Evolutionary conservation across 164 flowering plant genomes (phyloP), one percentile per base, ranked within the genome.

Genomic region (Litsea cubeba): DNA sequence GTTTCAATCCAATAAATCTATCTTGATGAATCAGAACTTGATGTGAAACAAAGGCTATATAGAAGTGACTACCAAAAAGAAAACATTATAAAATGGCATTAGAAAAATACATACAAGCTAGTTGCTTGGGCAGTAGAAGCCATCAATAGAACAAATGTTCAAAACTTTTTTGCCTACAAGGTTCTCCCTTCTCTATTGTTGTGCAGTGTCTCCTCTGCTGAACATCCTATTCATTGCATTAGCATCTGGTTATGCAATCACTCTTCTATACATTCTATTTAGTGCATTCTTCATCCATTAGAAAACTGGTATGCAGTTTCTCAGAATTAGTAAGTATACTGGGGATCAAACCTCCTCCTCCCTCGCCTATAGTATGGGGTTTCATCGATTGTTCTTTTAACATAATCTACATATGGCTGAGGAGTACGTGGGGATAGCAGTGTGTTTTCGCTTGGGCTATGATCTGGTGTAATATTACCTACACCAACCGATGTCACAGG

Each of bases 301-400:
- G 3, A 63, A 10, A 14, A 63, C 22, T 12, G 2, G 28, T 62
- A 25, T 51, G 32, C n/a, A 51, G 58, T 12, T 69, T 22, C 15
- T 22, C 15, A 49, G 26, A 71, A 57, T 82, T 92, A 94, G 75
- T 79, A 87, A 10, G 97, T 92, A 54, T 89, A 83, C 76, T 91
- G 98, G n/a, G 89, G 87, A 82, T 88, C 85, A 75, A 81, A 76
- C 79, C 98, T 87, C 81, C 97, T 79, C 71, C 93, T 82, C 8
- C 83, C 85, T 57, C 87, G 86, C 74, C 83, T 85, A 75, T 90
- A 91, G 76, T 92, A 82, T 1, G 98, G 98, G 35, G 98, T 92
- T 83, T 92, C 97, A 75, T 94, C 97, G 14, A 94, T 84, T n/a
- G 98, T 94, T 76, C 88, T 85, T 81, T 93, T 84, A 49, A 94